These are phyloP conservation scores for Cucumis cinereus DNA, from an alignment of 306 rosid species.

Conservation along the genomic window DNA sequence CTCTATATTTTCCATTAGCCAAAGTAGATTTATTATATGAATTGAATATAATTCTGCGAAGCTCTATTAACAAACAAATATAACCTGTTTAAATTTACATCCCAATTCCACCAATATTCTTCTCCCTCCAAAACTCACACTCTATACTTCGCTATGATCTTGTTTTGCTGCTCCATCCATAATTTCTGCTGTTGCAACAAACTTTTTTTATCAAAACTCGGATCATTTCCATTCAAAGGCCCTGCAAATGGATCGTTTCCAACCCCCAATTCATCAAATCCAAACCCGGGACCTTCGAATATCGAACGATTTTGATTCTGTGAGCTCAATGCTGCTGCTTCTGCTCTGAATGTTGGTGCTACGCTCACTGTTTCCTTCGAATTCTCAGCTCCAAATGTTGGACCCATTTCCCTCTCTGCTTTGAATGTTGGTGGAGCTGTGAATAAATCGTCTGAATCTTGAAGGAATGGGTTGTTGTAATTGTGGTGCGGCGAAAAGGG, in stretches of 20 bases:
- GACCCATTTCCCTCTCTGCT: background rate
- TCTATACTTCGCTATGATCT: slow-evolving; percentile 51
- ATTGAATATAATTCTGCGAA: background rate
- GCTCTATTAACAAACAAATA: background rate
- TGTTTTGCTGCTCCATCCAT: slow-evolving; percentile 72
- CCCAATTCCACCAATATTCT: background rate
- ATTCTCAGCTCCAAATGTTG: background rate
- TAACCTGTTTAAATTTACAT: background rate
- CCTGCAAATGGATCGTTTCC: slow-evolving; percentile 46
- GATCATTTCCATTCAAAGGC: slow-evolving; percentile 2
- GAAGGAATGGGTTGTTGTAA: slow-evolving; percentile 56
- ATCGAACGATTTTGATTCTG: background rate
- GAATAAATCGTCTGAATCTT: slow-evolving; percentile 11
- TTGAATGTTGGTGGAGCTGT: background rate
- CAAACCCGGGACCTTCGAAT: background rate
- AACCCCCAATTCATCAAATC: background rate
- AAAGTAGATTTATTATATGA: background rate
- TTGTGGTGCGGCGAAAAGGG: slow-evolving; percentile 12
- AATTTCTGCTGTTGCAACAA: slow-evolving; percentile 31
- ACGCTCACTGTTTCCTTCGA: background rate
- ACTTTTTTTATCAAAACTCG: slow-evolving; percentile 13
- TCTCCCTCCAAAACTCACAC: slow-evolving; percentile 5
- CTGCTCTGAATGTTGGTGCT: slow-evolving; percentile 2
- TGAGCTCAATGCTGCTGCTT: background rate
- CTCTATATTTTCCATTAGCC: background rate